Evolutionary conservation across 148 eudicot genomes (phyloP).

Genomic region (Mesembryanthemum crystallinum): DNA sequence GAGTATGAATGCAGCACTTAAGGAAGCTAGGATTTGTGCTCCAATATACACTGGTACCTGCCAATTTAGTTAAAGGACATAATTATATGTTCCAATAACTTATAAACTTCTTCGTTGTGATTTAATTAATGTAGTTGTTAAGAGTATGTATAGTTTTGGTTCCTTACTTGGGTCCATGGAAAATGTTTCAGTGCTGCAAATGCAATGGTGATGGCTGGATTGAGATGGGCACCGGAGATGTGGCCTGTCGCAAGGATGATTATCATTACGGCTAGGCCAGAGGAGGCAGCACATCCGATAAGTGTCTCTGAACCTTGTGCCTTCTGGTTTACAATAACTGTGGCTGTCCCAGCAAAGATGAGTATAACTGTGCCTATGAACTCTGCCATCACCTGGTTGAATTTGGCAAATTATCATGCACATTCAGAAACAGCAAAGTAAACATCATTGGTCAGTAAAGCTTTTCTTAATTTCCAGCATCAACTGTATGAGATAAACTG

Average conservation of each 20-base stretch:
- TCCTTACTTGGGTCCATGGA: slow-evolving; percentile 86
- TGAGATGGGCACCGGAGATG: slow-evolving; percentile 95
- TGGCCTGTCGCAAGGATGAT: slow-evolving; percentile 86
- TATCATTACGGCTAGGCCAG: slow-evolving; percentile 91
- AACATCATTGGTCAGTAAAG: slow-evolving; percentile 11
- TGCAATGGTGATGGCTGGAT: slow-evolving; percentile 82
- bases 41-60: slow-evolving; percentile 88
- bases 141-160: neutral
- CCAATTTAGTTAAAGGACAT: neutral
- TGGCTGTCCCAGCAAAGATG: slow-evolving; percentile 75
- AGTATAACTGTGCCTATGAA: slow-evolving; percentile 86
- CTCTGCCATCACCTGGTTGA: slow-evolving; percentile 84
- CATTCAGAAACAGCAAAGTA: slow-evolving; percentile 12
- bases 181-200: slow-evolving; percentile 93
- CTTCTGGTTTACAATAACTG: slow-evolving; percentile 83
- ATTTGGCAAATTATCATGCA: slow-evolving; percentile 10
- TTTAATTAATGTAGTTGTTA: slow-evolving; percentile 1
- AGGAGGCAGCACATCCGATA: slow-evolving; percentile 71
- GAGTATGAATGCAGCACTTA: slow-evolving; percentile 69
- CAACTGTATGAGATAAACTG: neutral
- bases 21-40: slow-evolving; percentile 77
- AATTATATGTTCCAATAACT: neutral
- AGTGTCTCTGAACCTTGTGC: slow-evolving; percentile 78
- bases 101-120: neutral
- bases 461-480: neutral